Percentiles rank a stretch among this genome's conserved stretches.
phyloP scores from a whole-genome alignment of 208 protist species.

The Angomonas ambiguus region DNA sequence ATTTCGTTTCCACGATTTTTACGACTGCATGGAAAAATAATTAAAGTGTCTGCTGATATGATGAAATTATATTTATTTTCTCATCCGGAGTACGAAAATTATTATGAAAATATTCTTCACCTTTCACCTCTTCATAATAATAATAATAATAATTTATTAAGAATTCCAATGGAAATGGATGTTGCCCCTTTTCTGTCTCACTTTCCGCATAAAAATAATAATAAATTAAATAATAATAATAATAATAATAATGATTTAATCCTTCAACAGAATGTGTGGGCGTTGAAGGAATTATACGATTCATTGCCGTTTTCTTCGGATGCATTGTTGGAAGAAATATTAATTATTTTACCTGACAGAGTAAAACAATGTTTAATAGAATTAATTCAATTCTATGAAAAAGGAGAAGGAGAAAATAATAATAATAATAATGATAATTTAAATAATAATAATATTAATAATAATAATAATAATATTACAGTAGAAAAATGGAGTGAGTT shows the following conservation, averaged over 20 bases:
- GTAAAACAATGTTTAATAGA: background rate
- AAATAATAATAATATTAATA: conserved; percentile 1
- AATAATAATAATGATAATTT: too few relatives aligned
- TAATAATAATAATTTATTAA: conserved; percentile 2
- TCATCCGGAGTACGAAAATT: background rate
- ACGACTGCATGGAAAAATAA: background rate
- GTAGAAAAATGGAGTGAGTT: background rate
- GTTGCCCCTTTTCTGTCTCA: background rate
- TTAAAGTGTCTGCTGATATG: background rate
- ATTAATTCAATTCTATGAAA: background rate
- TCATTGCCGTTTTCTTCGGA: background rate
- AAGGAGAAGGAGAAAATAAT: too few relatives aligned
- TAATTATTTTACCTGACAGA: background rate
- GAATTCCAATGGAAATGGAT: background rate
- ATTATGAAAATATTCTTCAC: background rate
- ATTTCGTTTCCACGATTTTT: background rate
- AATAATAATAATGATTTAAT: conserved; percentile 2
- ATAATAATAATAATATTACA: background rate
- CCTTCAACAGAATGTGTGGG: background rate
- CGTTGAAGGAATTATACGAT: background rate
- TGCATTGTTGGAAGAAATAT: background rate
- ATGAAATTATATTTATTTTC: background rate
- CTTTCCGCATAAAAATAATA: too few relatives aligned
- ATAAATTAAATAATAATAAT: conserved; percentile 2
- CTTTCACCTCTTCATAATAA: background rate